Evolutionary conservation across 306 rosid species (phyloP).

Genomic region (Quercus berberidifolia): DNA sequence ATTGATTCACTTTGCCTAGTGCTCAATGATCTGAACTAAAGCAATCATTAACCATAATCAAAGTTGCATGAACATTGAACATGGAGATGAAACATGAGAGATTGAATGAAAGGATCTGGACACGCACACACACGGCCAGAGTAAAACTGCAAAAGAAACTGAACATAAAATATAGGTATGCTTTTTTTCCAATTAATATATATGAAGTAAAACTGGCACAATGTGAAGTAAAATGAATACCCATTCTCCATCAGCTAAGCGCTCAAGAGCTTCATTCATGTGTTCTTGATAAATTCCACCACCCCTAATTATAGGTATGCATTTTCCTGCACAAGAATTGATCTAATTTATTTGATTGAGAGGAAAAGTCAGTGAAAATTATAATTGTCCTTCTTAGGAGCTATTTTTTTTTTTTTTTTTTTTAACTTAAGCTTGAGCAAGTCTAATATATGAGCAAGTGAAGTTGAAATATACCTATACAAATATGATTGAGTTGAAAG

Average conservation of each 20-base stretch:
- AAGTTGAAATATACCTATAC: no score
- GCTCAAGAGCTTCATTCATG: conserved; percentile 87
- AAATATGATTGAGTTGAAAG: no score
- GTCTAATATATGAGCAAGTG: no score
- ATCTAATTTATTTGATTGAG: no score
- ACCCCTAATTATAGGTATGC: conserved; percentile 91
- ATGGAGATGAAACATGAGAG: not conserved
- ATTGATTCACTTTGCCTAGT: not conserved
- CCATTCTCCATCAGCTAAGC: conserved; percentile 76
- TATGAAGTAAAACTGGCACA: not conserved
- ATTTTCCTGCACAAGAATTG: conserved; percentile 58
- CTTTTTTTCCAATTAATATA: not conserved
- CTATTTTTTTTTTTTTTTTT: no score
- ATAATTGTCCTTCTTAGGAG: no score
- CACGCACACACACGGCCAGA: not conserved
- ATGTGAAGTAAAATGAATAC: conserved; percentile 38
- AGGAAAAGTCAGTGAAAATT: no score
- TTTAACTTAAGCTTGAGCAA: no score
- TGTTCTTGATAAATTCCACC: conserved; percentile 87
- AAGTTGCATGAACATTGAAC: not conserved
- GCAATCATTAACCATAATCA: not conserved
- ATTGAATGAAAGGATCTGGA: not conserved
- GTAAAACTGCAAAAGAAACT: not conserved
- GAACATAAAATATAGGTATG: not conserved
- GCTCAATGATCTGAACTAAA: not conserved